These are phyloP conservation scores for Marasmius sp. DNA, from an alignment of 1,284 basidiomycete genomes.

Conservation along the genomic window DNA sequence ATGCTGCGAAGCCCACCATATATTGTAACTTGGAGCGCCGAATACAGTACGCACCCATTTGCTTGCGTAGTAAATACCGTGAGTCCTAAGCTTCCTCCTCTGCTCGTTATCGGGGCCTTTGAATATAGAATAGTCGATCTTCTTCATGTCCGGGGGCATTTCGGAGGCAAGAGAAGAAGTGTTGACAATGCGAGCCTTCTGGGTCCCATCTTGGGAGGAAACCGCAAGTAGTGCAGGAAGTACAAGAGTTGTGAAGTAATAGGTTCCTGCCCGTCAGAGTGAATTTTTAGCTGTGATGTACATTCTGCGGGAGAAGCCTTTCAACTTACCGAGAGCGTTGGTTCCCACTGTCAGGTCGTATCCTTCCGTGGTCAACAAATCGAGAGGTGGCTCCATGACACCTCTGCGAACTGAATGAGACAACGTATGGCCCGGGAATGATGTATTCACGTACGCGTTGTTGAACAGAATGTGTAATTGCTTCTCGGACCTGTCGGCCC, in stretches of 20 bases:
- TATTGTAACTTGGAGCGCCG: background rate
- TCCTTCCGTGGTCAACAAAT: conserved; percentile 50
- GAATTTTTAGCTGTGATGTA: too few species aligned
- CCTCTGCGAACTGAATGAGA: conserved; percentile 33
- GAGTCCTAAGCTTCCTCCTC: background rate
- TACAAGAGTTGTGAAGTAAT: conserved; percentile 38
- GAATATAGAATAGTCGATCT: background rate
- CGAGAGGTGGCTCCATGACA: conserved; percentile 43
- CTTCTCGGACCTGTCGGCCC: conserved; percentile 32
- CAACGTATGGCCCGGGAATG: background rate
- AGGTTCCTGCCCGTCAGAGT: conserved; percentile 24
- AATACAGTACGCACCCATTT: too few species aligned
- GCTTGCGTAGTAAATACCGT: too few species aligned
- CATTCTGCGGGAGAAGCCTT: background rate
- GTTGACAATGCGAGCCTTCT: conserved; percentile 37
- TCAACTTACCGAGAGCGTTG: conserved; percentile 38
- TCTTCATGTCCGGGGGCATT: background rate
- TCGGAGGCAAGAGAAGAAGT: conserved; percentile 18
- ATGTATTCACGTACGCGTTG: conserved; percentile 34
- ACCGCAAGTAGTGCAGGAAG: conserved; percentile 35
- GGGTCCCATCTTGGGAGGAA: conserved; percentile 14
- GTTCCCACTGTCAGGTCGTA: conserved; percentile 57
- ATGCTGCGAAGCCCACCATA: background rate
- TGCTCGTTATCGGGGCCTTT: background rate
- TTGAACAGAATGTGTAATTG: conserved; percentile 44